Base-by-base conservation (phyloP, 441 rosid species). In the Erysimum cheiri region DNA sequence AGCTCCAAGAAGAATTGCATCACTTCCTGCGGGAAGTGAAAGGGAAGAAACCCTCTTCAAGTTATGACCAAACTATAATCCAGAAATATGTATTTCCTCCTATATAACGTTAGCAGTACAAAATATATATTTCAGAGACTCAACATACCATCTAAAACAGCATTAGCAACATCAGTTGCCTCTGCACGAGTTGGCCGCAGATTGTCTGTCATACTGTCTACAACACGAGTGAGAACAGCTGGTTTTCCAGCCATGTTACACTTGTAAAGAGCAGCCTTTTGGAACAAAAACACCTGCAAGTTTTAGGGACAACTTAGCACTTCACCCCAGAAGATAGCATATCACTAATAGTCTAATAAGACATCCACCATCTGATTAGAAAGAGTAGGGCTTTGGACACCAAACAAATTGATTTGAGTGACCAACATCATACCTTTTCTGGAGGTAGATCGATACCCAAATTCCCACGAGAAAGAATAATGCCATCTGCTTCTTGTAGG, bases 241-340 rank as follows among this genome's bases (percentile, higher is more conserved):
- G 97, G 97, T 81, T 92, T 96, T 72, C 98, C 97, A 52, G 89
- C 96, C 98, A 96, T 91, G 87, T 92, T 95, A 75, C 98, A 96
- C 80, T 92, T 96, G 85, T 89, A 92, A 68, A 96, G 90, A 53
- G 98, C 97, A 33, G 98, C 95, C 67, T 92, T 96, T 71, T 95
- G 99, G 72, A 92, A 91, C 69, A 96, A 85, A 78, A 96, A 91
- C 69, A 96, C 99, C 97, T 96, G 33, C n/a, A 49, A 40, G 50
- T 26, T 49, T 47, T 61, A 58, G 14, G 55, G 56, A 26, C 17
- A 52, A 60, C 29, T 71, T 68, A 75, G 73, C 15, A 33, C 14
- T 49, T 61, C 14, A 5, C 37, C 4, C 67, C 35, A 50, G 32
- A 70, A 60, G 24, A 22, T 22, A 22, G 24, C 24, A 22, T 55